Conservation (phyloP, 495 filamentous ascomycete genomes). For the Platismatia glauca region DNA sequence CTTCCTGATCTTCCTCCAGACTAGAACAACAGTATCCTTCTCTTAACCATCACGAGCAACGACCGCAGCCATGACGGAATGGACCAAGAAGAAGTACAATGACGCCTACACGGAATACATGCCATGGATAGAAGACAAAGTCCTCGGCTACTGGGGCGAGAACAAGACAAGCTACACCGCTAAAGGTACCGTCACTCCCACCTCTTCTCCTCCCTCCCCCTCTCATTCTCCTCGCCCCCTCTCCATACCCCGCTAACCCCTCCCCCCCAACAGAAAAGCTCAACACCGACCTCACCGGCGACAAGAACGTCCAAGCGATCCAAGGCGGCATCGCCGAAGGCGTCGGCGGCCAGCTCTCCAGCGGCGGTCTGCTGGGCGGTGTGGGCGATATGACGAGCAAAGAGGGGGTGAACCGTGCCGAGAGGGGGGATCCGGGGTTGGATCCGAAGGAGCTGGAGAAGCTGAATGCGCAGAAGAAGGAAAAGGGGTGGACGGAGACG, state of each 20-base stretch:
- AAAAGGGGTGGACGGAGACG: constrained; percentile 21
- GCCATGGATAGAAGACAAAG: constrained; percentile 58
- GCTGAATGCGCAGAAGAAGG: constrained; percentile 25
- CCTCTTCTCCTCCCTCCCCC: neutral
- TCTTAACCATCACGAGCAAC: neutral
- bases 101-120: constrained; percentile 56
- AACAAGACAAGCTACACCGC: constrained; percentile 56
- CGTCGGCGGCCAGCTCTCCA: constrained; percentile 46
- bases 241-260: neutral
- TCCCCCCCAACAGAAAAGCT: constrained; percentile 41
- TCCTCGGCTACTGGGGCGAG: constrained; percentile 55
- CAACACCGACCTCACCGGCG: constrained; percentile 50
- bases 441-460: constrained; percentile 18
- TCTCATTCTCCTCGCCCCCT: neutral
- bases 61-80: constrained; percentile 32
- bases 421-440: constrained; percentile 46
- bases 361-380: constrained; percentile 46
- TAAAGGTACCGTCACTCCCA: constrained; percentile 34
- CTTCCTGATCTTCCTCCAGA: neutral
- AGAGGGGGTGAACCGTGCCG: constrained; percentile 50
- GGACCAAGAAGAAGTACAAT: constrained; percentile 49
- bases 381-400: constrained; percentile 45
- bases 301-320: constrained; percentile 47
- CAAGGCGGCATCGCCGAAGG: constrained; percentile 49
- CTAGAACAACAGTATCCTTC: neutral